phyloP scores from a whole-genome alignment of 2,329 filamentous ascomycete species.

The Colletotrichum sublineola region DNA sequence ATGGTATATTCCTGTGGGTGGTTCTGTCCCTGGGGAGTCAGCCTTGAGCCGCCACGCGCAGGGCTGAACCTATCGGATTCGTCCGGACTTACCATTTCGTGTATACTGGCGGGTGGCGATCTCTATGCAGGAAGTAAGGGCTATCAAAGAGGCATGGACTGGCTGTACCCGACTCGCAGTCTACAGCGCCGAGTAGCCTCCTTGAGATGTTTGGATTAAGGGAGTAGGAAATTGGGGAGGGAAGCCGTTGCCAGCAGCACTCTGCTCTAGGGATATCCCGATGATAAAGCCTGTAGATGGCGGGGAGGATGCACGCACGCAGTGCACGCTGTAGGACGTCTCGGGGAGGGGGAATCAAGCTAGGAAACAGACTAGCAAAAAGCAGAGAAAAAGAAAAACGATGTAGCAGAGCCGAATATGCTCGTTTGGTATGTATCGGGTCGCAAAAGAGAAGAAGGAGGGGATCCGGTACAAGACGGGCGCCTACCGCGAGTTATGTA shows the following conservation, averaged over 20 bases:
- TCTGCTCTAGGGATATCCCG: slow-evolving; percentile 33
- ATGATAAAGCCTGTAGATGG: slow-evolving; percentile 22
- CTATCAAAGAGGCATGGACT: slow-evolving; percentile 27
- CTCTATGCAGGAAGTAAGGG: slow-evolving; percentile 34
- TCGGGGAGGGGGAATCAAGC: slow-evolving; percentile 45
- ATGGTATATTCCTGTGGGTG: slow-evolving; percentile 52
- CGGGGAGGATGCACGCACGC: slow-evolving; percentile 22
- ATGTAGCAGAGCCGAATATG: slow-evolving; percentile 50
- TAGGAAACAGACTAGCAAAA: slow-evolving; percentile 47
- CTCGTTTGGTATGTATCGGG: slow-evolving; percentile 51
- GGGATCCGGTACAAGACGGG: slow-evolving; percentile 54
- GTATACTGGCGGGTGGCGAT: slow-evolving; percentile 39
- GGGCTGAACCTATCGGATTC: neutral
- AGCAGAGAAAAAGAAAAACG: slow-evolving; percentile 44
- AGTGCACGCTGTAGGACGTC: slow-evolving; percentile 21
- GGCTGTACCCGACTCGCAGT: slow-evolving; percentile 39
- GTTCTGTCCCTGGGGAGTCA: slow-evolving; percentile 48
- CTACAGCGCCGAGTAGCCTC: slow-evolving; percentile 35
- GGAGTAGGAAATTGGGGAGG: slow-evolving; percentile 25
- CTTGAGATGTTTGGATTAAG: slow-evolving; percentile 22
- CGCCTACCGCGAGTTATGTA: slow-evolving; percentile 66
- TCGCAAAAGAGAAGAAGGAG: slow-evolving; percentile 58
- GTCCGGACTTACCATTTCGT: slow-evolving; percentile 52
- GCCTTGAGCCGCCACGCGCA: slow-evolving; percentile 3
- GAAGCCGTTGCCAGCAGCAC: slow-evolving; percentile 56